phyloP scores from a whole-genome alignment of 805 yeast genomes.

The Huiozyma sinensis region DNA sequence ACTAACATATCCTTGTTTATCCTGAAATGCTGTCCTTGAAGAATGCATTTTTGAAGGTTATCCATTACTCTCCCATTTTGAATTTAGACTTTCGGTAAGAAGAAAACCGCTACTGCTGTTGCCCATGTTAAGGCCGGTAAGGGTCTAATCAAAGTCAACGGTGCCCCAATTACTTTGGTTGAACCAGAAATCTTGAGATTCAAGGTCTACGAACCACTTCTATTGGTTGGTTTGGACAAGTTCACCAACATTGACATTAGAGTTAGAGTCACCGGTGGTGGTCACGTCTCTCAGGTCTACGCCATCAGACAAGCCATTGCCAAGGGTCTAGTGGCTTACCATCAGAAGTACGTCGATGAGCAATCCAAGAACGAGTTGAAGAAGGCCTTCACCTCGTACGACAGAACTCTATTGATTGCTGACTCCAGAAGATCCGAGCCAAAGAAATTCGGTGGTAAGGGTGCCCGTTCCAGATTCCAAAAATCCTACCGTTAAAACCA shows the following conservation, averaged over 20 bases:
- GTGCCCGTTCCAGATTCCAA: slow-evolving; percentile 99
- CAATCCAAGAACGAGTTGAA: slow-evolving; percentile 98
- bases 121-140: slow-evolving; percentile 99
- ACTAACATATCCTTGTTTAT: background rate
- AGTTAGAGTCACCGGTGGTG: slow-evolving; percentile 99
- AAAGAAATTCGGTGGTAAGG: slow-evolving; percentile 99
- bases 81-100: slow-evolving; percentile 94
- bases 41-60: background rate
- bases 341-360: slow-evolving; percentile 98
- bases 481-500: slow-evolving; percentile 95
- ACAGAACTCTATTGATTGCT: slow-evolving; percentile 98
- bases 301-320: slow-evolving; percentile 99
- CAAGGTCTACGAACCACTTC: slow-evolving; percentile 99
- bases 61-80: background rate
- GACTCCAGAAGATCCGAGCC: slow-evolving; percentile 99
- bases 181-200: slow-evolving; percentile 98
- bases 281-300: slow-evolving; percentile 99
- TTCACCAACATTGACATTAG: slow-evolving; percentile 97
- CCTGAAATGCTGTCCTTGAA: background rate
- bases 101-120: slow-evolving; percentile 99
- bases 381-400: slow-evolving; percentile 95
- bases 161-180: slow-evolving; percentile 97
- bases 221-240: slow-evolving; percentile 97
- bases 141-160: slow-evolving; percentile 98
- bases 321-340: slow-evolving; percentile 98